These are phyloP conservation scores for Penicillium silybi DNA, from an alignment of 495 filamentous ascomycete genomes.

Conservation along the genomic window DNA sequence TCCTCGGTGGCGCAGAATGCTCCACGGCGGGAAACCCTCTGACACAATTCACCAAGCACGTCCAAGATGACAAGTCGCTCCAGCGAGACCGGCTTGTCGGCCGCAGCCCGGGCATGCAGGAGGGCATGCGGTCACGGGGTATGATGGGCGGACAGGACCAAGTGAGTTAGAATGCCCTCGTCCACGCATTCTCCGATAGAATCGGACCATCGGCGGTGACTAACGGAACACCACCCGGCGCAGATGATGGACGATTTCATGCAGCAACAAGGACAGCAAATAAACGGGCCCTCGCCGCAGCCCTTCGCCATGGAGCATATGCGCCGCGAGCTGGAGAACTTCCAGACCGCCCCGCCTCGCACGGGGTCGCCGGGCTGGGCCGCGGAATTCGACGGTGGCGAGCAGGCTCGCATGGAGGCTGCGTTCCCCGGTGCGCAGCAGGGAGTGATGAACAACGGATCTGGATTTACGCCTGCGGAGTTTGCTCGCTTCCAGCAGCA, in stretches of 20 bases:
- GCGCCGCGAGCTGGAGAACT: conserved; percentile 59
- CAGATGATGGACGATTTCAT: conserved; percentile 94
- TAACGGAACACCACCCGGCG: conserved; percentile 20
- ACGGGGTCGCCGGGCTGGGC: conserved; percentile 63
- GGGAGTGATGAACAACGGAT: conserved; percentile 33
- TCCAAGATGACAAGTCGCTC: conserved; percentile 88
- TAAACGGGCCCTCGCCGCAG: conserved; percentile 48
- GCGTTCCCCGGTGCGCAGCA: conserved; percentile 58
- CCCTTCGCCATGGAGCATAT: conserved; percentile 71
- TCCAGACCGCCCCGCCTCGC: conserved; percentile 54
- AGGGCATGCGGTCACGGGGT: conserved; percentile 58
- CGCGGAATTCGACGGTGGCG: conserved; percentile 61
- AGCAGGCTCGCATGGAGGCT: conserved; percentile 76
- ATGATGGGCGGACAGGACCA: conserved; percentile 60
- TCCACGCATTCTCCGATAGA: conserved; percentile 1
- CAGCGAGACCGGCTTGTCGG: conserved; percentile 85
- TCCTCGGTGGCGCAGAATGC: conserved; percentile 92
- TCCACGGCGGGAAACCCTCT: conserved; percentile 95
- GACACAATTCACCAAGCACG: conserved; percentile 92
- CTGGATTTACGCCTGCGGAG: conserved; percentile 76
- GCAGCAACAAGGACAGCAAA: conserved; percentile 59
- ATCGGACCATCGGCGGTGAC: background rate
- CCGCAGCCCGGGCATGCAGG: conserved; percentile 59
- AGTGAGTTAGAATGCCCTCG: conserved; percentile 35
- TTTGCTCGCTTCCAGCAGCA: conserved; percentile 82